Base-by-base conservation (phyloP, 2,329 filamentous ascomycete genomes). In the Alternaria solani region DNA sequence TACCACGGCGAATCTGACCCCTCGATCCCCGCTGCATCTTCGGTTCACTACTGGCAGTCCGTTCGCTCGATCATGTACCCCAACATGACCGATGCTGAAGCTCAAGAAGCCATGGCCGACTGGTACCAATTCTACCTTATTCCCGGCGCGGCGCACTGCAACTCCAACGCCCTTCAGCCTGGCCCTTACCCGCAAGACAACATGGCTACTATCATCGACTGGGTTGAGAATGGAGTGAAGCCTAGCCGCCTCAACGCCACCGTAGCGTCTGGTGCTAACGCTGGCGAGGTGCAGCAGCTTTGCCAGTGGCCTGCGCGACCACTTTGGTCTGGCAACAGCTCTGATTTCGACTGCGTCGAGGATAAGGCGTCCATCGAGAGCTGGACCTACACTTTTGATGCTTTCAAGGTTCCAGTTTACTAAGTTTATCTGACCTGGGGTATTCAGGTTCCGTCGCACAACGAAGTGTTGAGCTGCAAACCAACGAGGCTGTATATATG, bases 1-100 rank as follows among this genome's bases (percentile, higher is more conserved):
- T 86, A 82, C 77, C 86, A 88, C 73, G 86, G 85, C 53, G 85
- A 88, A 72, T 83, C 82, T 1, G 86, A 88, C 70, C 72, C 79
- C 14, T 81, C 79, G 7, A 78, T 88, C 61, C 85, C 85, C 1
- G 72, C 86, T 1, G 84, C 79, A 5, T 85, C 84, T 0, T 86
- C 84, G 0, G 81, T 86, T 1, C 84, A 81, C 67, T 88, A 87
- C 78, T 83, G 80, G 74, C 79, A 87, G 55, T 82, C 84, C 3
- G 85, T 88, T 36, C 81, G 82, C 39, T 67, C 66, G 4, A 77
- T 82, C 72, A 85, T 87, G 83, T 84, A 84, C 69, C 76, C 81
- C 3, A 63, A 78, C 20, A 39, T 79, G 5, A 68, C 73, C 3
- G 79, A 78, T 59, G 74, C 79, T 5, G 77, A 80, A 7, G 77